A percentile compares a stretch with the other conserved stretches of the same genome.
phyloP scores from a whole-genome alignment of 305 asterid species.

The Coffea humblotiana region DNA sequence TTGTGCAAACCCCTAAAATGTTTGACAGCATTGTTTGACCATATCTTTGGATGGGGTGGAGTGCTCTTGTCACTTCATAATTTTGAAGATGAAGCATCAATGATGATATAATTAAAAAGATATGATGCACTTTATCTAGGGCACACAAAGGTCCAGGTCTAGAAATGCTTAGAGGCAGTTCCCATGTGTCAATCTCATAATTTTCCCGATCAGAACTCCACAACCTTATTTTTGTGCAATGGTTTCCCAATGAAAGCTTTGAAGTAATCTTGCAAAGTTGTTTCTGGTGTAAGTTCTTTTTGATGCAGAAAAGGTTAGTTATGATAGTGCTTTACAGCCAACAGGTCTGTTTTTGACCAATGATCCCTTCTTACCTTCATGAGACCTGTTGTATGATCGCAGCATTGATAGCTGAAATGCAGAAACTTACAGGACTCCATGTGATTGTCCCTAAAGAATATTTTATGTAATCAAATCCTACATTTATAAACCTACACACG shows the following conservation, averaged over 20 bases:
- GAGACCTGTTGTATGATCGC: neutral
- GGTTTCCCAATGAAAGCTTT: neutral
- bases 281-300: neutral
- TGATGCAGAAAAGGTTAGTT: neutral
- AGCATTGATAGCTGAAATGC: neutral
- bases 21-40: neutral
- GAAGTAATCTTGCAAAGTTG: neutral
- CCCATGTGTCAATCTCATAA: neutral
- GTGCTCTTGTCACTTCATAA: neutral
- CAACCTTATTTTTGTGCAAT: conserved; percentile 1
- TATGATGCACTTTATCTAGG: neutral
- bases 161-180: neutral
- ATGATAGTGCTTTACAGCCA: neutral
- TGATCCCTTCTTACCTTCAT: neutral
- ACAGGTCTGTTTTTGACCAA: neutral
- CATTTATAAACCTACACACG: neutral
- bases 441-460: neutral
- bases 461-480: neutral
- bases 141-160: neutral
- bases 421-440: neutral
- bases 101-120: neutral
- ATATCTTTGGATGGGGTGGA: neutral
- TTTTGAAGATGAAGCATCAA: neutral
- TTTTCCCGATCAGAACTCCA: neutral
- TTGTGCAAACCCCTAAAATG: no score